phyloP scores from a whole-genome alignment of 768 basidiomycete species.

The Lactifluus hygrophoroides region DNA sequence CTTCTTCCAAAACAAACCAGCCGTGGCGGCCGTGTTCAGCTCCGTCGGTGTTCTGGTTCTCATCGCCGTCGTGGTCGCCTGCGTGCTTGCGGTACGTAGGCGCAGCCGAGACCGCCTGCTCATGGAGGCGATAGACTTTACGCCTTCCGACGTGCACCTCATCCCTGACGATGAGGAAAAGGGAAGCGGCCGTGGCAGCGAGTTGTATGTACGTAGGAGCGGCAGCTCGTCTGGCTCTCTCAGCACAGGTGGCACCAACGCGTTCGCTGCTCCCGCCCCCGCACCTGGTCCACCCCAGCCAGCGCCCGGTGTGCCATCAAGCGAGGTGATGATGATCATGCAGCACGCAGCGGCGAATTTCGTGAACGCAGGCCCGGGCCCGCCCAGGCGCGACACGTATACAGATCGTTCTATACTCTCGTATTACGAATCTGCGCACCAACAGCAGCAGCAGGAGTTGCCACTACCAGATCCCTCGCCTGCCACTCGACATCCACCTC shows the following conservation, averaged over 20 bases:
- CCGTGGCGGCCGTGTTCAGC: conserved; percentile 51
- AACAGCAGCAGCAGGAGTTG: background rate
- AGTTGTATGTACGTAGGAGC: background rate
- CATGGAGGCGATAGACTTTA: conserved; percentile 23
- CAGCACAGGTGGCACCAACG: background rate
- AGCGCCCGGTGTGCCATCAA: too few relatives aligned
- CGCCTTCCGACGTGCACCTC: conserved; percentile 1
- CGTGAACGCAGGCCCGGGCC: background rate
- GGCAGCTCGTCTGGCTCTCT: background rate
- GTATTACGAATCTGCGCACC: background rate
- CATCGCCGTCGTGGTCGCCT: conserved; percentile 34
- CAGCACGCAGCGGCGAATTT: background rate
- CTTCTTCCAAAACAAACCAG: conserved; percentile 59
- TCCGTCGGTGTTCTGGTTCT: conserved; percentile 42
- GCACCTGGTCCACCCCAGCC: too few relatives aligned
- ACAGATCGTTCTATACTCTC: background rate
- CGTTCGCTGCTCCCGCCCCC: too few relatives aligned
- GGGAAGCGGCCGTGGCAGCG: background rate
- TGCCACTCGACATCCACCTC: background rate
- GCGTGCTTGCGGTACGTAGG: conserved; percentile 43
- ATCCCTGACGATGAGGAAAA: conserved; percentile 2
- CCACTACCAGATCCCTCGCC: background rate
- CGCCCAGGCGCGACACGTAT: background rate
- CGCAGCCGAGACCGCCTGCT: conserved; percentile 31
- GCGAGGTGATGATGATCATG: background rate